These are phyloP conservation scores for Hypoxylon rickii DNA, from an alignment of 495 filamentous ascomycete species.

Conservation along the genomic window DNA sequence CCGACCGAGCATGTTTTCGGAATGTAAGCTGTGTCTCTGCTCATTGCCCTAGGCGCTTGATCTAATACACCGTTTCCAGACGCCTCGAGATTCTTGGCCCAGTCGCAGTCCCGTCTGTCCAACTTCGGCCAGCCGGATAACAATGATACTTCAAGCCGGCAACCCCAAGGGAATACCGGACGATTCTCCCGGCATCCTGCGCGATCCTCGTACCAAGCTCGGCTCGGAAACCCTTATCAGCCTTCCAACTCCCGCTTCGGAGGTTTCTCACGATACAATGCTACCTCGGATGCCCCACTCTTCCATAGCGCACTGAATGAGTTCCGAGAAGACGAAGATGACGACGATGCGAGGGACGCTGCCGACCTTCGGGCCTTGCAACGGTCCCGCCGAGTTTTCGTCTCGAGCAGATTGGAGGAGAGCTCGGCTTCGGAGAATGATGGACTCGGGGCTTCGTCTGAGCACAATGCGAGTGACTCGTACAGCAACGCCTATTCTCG, in stretches of 20 bases:
- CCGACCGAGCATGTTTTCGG: constrained; percentile 79
- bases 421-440: constrained; percentile 80
- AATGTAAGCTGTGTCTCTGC: constrained; percentile 68
- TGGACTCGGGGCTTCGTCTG: constrained; percentile 58
- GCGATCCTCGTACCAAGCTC: constrained; percentile 44
- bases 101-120: constrained; percentile 86
- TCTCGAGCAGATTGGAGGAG: constrained; percentile 74
- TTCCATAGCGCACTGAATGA: constrained; percentile 82
- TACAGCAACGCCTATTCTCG: constrained; percentile 42
- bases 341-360: constrained; percentile 88
- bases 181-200: constrained; percentile 43
- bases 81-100: constrained; percentile 94
- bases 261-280: constrained; percentile 72
- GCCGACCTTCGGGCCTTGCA: constrained; percentile 93
- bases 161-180: constrained; percentile 39
- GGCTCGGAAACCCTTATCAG: constrained; percentile 73
- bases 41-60: constrained; percentile 8
- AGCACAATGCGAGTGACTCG: constrained; percentile 52
- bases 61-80: constrained; percentile 58
- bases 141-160: constrained; percentile 45
- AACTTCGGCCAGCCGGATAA: constrained; percentile 66
- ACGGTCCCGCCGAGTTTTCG: constrained; percentile 84
- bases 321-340: constrained; percentile 86
- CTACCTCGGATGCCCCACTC: constrained; percentile 77
- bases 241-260: constrained; percentile 66